phyloP scores from a whole-genome alignment of 2,329 filamentous ascomycete species.

The Penicillium sp. region DNA sequence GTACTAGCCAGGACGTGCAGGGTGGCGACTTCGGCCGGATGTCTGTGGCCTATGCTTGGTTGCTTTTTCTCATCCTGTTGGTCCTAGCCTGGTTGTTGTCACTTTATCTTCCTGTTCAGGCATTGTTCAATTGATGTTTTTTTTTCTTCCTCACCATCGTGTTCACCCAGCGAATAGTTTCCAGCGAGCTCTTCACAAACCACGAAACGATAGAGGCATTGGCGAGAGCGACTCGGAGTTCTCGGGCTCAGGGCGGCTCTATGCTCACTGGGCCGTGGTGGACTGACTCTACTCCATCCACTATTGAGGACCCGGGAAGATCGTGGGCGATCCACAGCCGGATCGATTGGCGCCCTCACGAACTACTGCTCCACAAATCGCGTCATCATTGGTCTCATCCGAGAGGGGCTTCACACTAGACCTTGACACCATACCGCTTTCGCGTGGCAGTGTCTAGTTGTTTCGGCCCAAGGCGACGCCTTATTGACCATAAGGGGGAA shows the following conservation, averaged over 20 bases:
- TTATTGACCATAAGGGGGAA: slow-evolving; percentile 14
- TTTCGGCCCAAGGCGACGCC: slow-evolving; percentile 15
- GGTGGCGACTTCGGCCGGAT: slow-evolving; percentile 10
- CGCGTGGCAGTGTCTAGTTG: slow-evolving; percentile 15
- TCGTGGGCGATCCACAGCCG: slow-evolving; percentile 29
- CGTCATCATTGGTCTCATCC: slow-evolving; percentile 26
- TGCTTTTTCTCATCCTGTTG: slow-evolving; percentile 1
- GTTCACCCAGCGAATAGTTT: neutral
- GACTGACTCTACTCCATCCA: slow-evolving; percentile 23
- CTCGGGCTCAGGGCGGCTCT: slow-evolving; percentile 9
- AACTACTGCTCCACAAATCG: slow-evolving; percentile 27
- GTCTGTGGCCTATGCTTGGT: neutral
- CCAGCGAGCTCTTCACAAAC: neutral
- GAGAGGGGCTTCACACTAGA: slow-evolving; percentile 27
- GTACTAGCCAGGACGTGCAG: neutral
- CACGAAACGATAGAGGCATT: neutral
- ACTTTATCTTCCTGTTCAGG: neutral
- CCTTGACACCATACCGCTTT: slow-evolving; percentile 24
- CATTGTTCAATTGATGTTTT: neutral
- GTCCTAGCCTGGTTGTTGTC: neutral
- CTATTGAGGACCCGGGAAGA: slow-evolving; percentile 37
- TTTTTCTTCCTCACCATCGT: neutral
- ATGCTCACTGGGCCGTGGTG: slow-evolving; percentile 11
- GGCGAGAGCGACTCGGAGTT: neutral
- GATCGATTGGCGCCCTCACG: slow-evolving; percentile 34